Conservation (phyloP, 176 grass and related monocot genomes). For the Rhynchospora tenuis region DNA sequence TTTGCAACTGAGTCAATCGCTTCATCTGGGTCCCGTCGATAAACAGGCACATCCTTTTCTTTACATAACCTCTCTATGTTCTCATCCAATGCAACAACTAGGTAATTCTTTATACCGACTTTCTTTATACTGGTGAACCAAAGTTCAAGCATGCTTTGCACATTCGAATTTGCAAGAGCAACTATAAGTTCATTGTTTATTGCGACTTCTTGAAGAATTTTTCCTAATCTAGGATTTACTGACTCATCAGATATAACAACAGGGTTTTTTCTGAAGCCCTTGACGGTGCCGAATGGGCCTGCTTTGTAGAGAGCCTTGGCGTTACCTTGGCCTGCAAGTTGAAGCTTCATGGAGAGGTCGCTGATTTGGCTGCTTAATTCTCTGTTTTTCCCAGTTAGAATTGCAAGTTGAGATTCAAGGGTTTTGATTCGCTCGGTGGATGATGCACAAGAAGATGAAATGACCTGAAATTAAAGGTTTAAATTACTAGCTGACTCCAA, state of each 20-base stretch:
- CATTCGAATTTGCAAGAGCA: conserved; percentile 93
- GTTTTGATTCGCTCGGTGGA: conserved; percentile 25
- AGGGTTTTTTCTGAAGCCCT: conserved; percentile 82
- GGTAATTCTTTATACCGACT: conserved; percentile 85
- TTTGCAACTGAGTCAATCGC: conserved; percentile 68
- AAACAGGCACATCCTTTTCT: conserved; percentile 68
- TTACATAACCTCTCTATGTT: conserved; percentile 63
- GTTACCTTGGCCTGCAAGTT: conserved; percentile 56
- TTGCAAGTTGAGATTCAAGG: conserved; percentile 49
- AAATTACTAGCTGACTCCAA: background rate
- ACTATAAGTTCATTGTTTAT: conserved; percentile 82
- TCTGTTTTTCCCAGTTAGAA: conserved; percentile 55
- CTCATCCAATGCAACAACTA: conserved; percentile 89
- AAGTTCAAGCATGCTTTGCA: conserved; percentile 66
- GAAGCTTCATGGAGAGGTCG: conserved; percentile 64
- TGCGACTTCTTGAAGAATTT: conserved; percentile 64
- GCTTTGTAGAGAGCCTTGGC: conserved; percentile 37
- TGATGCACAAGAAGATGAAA: conserved; percentile 56
- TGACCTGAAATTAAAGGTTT: conserved; percentile 28
- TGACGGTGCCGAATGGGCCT: conserved; percentile 91
- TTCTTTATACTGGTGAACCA: conserved; percentile 90
- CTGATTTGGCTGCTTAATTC: conserved; percentile 70
- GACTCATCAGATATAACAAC: conserved; percentile 66
- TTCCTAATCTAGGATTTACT: conserved; percentile 62
- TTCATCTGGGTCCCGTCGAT: conserved; percentile 67